A percentile compares a stretch with the other conserved stretches of the same genome.
These are phyloP conservation scores for Setaria viridis DNA, from an alignment of 202 grass and related monocot genomes.

Conservation along the genomic window DNA sequence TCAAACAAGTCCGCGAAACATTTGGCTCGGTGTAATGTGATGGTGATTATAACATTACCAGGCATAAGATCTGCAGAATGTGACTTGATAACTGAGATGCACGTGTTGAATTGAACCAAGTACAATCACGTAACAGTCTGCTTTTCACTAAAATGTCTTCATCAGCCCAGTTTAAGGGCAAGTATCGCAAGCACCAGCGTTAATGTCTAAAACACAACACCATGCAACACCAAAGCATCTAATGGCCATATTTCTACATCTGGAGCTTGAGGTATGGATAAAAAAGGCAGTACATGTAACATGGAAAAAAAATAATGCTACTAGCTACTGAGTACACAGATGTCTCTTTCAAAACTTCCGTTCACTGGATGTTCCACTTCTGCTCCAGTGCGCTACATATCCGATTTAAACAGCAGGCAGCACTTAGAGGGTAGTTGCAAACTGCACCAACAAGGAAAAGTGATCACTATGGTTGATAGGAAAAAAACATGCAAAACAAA, in stretches of 20 bases:
- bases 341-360: conserved; percentile 21
- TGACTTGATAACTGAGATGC: too few species aligned
- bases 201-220: background rate
- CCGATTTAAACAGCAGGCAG: conserved; percentile 90
- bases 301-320: background rate
- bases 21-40: background rate
- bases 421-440: conserved; percentile 85
- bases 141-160: background rate
- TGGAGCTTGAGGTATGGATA: background rate
- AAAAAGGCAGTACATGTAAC: conserved; percentile 23
- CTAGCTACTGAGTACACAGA: conserved; percentile 3
- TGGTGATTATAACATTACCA: background rate
- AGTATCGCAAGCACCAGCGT: background rate
- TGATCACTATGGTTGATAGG: conserved; percentile 12
- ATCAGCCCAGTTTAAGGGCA: background rate
- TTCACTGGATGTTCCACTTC: conserved; percentile 89
- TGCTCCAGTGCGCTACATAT: conserved; percentile 89
- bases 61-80: background rate
- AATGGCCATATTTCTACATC: background rate
- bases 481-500: background rate
- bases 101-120: background rate
- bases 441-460: conserved; percentile 58
- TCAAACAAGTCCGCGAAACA: background rate
- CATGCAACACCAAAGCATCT: background rate
- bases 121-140: background rate